Conservation (phyloP, 805 yeast species). For the Teunomyces panamensis region DNA sequence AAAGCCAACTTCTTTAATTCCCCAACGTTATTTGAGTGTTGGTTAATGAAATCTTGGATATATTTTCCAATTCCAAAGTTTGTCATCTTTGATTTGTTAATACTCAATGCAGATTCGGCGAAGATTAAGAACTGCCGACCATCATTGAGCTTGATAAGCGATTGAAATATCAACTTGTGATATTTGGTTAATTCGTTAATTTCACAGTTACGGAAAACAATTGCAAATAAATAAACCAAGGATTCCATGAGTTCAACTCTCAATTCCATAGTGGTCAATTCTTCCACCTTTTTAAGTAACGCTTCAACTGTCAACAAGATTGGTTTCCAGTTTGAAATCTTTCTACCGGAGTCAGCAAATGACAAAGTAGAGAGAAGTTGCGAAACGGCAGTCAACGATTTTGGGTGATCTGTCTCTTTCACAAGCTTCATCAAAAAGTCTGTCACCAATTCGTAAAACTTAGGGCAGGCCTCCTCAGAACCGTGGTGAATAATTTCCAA, state of each 20-base stretch:
- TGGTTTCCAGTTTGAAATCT: slow-evolving; percentile 52
- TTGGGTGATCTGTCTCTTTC: slow-evolving; percentile 1
- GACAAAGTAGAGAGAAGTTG: slow-evolving; percentile 47
- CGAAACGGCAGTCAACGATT: slow-evolving; percentile 16
- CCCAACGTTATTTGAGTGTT: slow-evolving; percentile 16
- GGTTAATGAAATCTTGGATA: slow-evolving; percentile 48
- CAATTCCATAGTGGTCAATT: slow-evolving; percentile 3
- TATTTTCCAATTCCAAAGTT: slow-evolving; percentile 42
- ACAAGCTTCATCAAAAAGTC: slow-evolving; percentile 16
- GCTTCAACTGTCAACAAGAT: slow-evolving; percentile 19
- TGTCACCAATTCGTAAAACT: slow-evolving; percentile 38
- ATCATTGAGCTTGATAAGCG: slow-evolving; percentile 28
- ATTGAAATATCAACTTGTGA: slow-evolving; percentile 44
- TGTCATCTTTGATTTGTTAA: slow-evolving; percentile 44
- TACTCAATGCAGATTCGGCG: slow-evolving; percentile 42
- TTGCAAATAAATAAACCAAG: slow-evolving; percentile 45
- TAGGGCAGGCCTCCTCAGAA: slow-evolving; percentile 43
- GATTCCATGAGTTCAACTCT: slow-evolving; percentile 19
- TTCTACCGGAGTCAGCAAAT: slow-evolving; percentile 71
- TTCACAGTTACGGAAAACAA: slow-evolving; percentile 56
- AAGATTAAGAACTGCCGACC: slow-evolving; percentile 45
- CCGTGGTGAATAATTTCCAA: slow-evolving; percentile 55
- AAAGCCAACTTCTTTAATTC: slow-evolving; percentile 27
- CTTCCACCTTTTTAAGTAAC: slow-evolving; percentile 18
- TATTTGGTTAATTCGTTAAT: slow-evolving; percentile 44